Conservation (phyloP, 164 flowering plant genomes). For the Akebia trifoliata region DNA sequence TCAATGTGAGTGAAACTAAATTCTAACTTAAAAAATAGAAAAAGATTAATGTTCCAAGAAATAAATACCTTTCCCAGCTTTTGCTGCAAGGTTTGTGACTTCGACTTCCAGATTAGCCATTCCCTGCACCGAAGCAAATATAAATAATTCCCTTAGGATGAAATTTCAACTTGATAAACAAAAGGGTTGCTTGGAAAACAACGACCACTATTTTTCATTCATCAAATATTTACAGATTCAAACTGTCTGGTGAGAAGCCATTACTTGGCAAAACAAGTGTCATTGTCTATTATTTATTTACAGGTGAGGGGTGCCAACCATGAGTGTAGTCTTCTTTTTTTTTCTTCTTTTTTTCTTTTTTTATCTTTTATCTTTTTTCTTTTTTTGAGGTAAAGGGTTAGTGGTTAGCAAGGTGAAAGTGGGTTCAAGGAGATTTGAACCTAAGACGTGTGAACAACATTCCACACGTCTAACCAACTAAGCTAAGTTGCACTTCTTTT, state of each 20-base stretch:
- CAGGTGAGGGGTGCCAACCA: too few species aligned
- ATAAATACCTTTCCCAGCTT: constrained; percentile 89
- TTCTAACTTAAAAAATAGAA: too few species aligned
- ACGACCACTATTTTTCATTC: not conserved
- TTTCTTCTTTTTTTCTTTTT: too few species aligned
- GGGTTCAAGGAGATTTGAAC: too few species aligned
- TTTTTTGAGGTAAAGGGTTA: too few species aligned
- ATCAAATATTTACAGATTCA: constrained; percentile 1
- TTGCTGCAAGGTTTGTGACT: constrained; percentile 92
- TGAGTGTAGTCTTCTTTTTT: too few species aligned
- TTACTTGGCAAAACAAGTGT: not conserved
- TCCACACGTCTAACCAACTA: too few species aligned
- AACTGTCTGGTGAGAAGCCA: not conserved
- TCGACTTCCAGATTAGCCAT: constrained; percentile 80
- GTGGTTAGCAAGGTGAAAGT: too few species aligned
- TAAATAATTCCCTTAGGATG: not conserved
- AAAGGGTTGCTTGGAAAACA: not conserved
- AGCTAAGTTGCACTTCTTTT: too few species aligned
- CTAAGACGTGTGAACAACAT: too few species aligned
- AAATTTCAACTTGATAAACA: not conserved
- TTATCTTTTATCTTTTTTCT: too few species aligned
- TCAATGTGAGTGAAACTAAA: too few species aligned
- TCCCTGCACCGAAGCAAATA: constrained; percentile 44
- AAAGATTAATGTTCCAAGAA: not conserved
- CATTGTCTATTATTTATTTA: not conserved